Evolutionary conservation across 2,329 filamentous ascomycete genomes (phyloP).

Genomic region (Cladophialophora immunda): DNA sequence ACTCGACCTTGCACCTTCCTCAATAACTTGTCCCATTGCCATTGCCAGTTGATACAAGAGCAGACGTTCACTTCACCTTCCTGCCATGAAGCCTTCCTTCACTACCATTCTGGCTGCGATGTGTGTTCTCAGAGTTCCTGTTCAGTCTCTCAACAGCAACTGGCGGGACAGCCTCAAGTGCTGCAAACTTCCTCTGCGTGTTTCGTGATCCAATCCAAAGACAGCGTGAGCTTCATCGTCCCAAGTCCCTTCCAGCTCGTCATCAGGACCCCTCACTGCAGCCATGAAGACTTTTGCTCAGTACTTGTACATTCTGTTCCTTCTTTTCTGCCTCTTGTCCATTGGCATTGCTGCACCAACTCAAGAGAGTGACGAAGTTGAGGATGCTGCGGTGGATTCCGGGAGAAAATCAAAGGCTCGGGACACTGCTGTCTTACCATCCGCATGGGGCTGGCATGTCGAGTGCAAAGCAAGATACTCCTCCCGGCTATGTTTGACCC

Average conservation of each 20-base stretch:
- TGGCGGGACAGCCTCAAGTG: not conserved
- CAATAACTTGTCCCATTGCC: not conserved
- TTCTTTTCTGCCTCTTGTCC: not conserved
- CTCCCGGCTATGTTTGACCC: not conserved
- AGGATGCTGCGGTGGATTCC: not conserved
- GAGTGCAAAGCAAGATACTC: slow-evolving; percentile 4
- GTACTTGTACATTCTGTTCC: not conserved
- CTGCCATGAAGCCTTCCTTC: too few relatives aligned
- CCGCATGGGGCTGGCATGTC: slow-evolving; percentile 9
- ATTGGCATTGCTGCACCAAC: slow-evolving; percentile 11
- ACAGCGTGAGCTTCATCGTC: not conserved
- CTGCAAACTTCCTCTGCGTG: not conserved
- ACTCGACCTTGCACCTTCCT: not conserved
- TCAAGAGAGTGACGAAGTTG: not conserved
- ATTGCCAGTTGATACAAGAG: not conserved
- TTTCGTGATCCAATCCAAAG: not conserved
- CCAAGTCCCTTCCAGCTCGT: not conserved
- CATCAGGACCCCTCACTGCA: not conserved
- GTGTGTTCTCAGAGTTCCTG: not conserved
- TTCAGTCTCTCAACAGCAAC: not conserved
- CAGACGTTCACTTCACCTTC: not conserved
- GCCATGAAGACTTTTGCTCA: not conserved
- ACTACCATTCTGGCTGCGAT: not conserved
- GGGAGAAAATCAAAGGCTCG: not conserved
- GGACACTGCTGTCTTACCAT: slow-evolving; percentile 5